Evolutionary conservation across 352 stramenopile genomes (phyloP), one percentile per base, ranked within the genome.

Genomic region (Phytophthora citricola): DNA sequence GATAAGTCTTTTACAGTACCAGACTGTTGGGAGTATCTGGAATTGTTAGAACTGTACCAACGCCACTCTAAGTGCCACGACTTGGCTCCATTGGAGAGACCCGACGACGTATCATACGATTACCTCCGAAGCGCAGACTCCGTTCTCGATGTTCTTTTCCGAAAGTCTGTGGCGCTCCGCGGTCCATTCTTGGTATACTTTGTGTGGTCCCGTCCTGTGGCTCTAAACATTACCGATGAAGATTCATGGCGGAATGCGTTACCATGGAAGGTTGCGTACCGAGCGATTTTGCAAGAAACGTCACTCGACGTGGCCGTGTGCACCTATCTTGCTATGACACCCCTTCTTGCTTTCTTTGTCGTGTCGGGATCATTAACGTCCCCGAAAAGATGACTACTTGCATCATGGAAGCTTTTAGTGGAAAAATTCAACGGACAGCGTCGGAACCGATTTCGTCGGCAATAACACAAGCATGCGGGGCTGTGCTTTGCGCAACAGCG

Each of bases 171-270:
- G 57, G 50, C 57, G 29, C 36, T 75, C 4, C 72, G 69, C 41
- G 72, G 75, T 14, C 53, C 77, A 40, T 79, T 89, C 14, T 50
- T 87, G 17, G 38, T 80, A 4, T 74, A 76, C 39, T 85, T 85
- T 39, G 51, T 77, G 34, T 89, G 80, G 80, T 85, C 80, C 26
- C 66, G 78, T 39, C 63, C 58, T 47, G 63, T 64, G 36, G 57
- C 38, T 27, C 58, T 89, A 6, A 70, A 69, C 36, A 48, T 87
- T 38, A 45, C 41, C 10, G 61, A 59, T 26, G 66, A 76, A 12
- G 53, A 77, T 31, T 79, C 66, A 2, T 89, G 78, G 78, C 63
- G 71, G 22, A 81, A 79, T 56, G 58, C 76, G 29, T 22, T 73
- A 12, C 59, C 78, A 32, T 89, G 80, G 78, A 78, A 75, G 58